Base-by-base conservation (phyloP, 208 protist species). In the Leishmania guyanensis region DNA sequence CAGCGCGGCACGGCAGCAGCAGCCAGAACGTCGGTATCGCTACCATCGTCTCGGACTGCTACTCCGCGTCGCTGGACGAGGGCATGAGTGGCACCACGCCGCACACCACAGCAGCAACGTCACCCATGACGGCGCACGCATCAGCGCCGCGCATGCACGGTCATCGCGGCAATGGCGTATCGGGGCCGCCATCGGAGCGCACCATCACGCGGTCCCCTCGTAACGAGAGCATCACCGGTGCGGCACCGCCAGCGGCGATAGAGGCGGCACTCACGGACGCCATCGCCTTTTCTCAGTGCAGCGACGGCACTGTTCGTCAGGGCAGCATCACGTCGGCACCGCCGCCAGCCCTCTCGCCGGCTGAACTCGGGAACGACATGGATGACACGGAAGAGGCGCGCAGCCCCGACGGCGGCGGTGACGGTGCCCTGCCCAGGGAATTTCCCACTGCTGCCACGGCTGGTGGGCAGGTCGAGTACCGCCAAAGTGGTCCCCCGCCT, bases 111-210 rank as follows among this genome's bases (percentile, higher is more conserved):
- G 54, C 33, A 17, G 22, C 39, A 22, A 77, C 74, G 36, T 77
- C 56, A 5, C 74, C 74, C n/a, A 77, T 50, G 53, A 36, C 39
- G 36, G 33, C 6, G 48, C 33, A 43, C 50, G 46, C 53, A 5
- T n/a, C 72, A 53, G 74, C 53, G 53, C 74, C 33, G 56, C 74
- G 56, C 10, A n/a, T 39, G 2, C 12, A 39, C 36, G 20, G 54
- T 29, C 36, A 14, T 17, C 54, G 22, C 26, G 33, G 74, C 74
- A 48, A 65, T n/a, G 56, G 36, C 29, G 56, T 50, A 9, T 78
- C 75, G 43, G 8, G 20, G 3, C 58, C 75, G n/a, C 54, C 75
- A n/a, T 78, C 75, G 10, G 75, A 78, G 53, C 58, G 75, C 36
- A 36, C 75, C 43, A 29, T 54, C 39, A 65, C 53, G 53, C 75